Evolutionary conservation across 1,284 basidiomycete species (phyloP).

Genomic region (Sutorius eximius): DNA sequence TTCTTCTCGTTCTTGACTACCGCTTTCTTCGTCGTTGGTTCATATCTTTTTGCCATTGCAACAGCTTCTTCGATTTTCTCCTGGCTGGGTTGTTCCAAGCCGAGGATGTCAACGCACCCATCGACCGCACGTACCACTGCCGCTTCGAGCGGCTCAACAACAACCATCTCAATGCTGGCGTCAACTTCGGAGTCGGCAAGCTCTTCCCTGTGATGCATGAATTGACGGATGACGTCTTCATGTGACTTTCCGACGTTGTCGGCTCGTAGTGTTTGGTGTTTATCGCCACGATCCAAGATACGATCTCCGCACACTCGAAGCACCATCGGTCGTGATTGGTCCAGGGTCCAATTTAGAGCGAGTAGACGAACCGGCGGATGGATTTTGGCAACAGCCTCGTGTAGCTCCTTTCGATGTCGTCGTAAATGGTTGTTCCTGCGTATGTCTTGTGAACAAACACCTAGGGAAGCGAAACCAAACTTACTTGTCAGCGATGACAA

Average conservation of each 20-base stretch:
- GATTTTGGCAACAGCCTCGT: conserved; percentile 47
- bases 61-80: conserved; percentile 65
- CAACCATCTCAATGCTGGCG: conserved; percentile 62
- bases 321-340: conserved; percentile 52
- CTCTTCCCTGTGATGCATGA: conserved; percentile 67
- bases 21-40: conserved; percentile 39
- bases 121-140: conserved; percentile 62
- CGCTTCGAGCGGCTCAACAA: conserved; percentile 55
- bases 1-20: conserved; percentile 37
- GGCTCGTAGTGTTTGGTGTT: conserved; percentile 80
- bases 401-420: conserved; percentile 73
- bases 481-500: conserved; percentile 90
- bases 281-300: conserved; percentile 71
- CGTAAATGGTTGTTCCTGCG: conserved; percentile 83
- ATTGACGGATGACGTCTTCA: conserved; percentile 81
- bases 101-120: conserved; percentile 52
- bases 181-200: conserved; percentile 68
- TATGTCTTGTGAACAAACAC: not conserved
- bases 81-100: conserved; percentile 51
- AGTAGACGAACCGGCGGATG: conserved; percentile 65
- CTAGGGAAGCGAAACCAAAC: conserved; percentile 21
- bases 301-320: conserved; percentile 80
- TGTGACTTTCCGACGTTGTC: conserved; percentile 56
- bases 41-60: conserved; percentile 52
- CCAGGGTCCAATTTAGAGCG: conserved; percentile 76